phyloP scores from a whole-genome alignment of 257 asterid genomes.

The Marsdenia floribunda region DNA sequence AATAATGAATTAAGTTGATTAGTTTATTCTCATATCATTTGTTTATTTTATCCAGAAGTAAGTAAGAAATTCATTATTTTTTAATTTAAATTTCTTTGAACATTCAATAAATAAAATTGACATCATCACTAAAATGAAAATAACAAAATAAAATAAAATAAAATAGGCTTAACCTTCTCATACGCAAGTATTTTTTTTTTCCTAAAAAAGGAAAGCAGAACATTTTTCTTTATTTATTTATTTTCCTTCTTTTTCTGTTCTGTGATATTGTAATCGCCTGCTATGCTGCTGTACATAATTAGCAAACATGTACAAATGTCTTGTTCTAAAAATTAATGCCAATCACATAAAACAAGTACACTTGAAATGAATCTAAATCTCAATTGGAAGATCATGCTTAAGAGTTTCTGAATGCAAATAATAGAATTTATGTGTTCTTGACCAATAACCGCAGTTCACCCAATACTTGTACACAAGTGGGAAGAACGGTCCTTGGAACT shows the following conservation, averaged over 20 bases:
- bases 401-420: neutral
- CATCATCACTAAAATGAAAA: no score
- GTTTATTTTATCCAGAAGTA: no score
- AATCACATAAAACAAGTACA: neutral
- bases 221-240: no score
- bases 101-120: no score
- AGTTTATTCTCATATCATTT: no score
- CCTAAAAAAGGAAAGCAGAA: neutral
- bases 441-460: neutral
- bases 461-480: conserved; percentile 25
- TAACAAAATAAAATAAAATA: no score
- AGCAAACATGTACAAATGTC: neutral
- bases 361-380: neutral
- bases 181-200: no score
- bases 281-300: neutral
- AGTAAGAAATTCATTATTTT: no score
- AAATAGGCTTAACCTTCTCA: no score
- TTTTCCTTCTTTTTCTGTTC: neutral
- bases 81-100: no score
- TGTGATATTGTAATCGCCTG: neutral
- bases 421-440: neutral
- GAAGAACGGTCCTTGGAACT: conserved; percentile 39
- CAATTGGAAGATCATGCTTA: neutral
- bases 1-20: no score
- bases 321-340: neutral